Percentiles rank a stretch among this genome's conserved stretches.
phyloP scores from a whole-genome alignment of 495 filamentous ascomycete genomes.

The Daldinia grandis region DNA sequence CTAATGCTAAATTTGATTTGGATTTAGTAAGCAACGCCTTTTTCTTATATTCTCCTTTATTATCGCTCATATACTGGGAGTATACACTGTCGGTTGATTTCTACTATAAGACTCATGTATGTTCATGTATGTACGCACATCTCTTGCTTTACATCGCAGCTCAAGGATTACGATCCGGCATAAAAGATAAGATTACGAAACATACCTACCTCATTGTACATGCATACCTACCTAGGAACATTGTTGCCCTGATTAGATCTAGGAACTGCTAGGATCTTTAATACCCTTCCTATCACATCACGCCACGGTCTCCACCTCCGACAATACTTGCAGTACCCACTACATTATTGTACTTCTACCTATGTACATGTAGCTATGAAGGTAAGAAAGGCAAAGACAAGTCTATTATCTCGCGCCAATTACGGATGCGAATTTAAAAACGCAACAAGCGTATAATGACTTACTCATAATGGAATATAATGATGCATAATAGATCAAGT shows the following conservation, averaged over 20 bases:
- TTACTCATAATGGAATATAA: neutral
- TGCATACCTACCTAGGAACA: neutral
- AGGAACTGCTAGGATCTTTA: neutral
- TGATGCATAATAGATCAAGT: neutral
- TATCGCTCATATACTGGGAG: too few relatives aligned
- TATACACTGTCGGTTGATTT: neutral
- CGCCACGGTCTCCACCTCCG: neutral
- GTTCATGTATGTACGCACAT: neutral
- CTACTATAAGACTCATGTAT: neutral
- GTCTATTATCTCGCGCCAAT: neutral
- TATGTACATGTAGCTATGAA: too few relatives aligned
- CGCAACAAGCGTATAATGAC: neutral
- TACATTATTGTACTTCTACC: neutral
- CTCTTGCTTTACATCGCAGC: neutral
- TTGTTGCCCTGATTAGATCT: neutral
- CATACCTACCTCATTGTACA: neutral
- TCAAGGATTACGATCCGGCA: neutral
- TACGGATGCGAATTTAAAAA: neutral
- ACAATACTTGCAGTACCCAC: neutral
- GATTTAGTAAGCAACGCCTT: neutral
- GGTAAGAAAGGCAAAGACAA: neutral
- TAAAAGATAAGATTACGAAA: constrained; percentile 27
- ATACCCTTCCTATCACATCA: neutral
- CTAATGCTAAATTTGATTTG: neutral
- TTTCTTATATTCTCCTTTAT: neutral